Conservation (phyloP, 2,329 filamentous ascomycete species). For the Cytospora piceicola region DNA sequence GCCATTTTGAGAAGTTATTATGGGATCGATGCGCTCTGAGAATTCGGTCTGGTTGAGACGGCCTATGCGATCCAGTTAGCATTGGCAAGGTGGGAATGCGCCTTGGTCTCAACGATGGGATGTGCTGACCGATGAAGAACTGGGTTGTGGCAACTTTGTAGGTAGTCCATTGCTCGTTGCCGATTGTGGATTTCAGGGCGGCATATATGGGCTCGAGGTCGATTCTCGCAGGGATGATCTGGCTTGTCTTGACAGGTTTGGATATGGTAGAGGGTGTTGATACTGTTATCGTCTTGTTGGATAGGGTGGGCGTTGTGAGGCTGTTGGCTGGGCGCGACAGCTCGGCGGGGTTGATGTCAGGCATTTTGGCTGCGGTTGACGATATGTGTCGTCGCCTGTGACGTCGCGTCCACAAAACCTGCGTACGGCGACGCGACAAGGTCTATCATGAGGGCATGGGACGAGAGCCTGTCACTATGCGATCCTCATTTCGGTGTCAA, state of each 20-base stretch:
- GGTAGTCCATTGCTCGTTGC: slow-evolving; percentile 63
- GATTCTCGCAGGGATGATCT: slow-evolving; percentile 67
- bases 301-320: slow-evolving; percentile 62
- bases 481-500: slow-evolving; percentile 47
- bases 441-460: slow-evolving; percentile 50
- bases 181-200: slow-evolving; percentile 62
- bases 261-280: slow-evolving; percentile 49
- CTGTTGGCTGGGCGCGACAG: slow-evolving; percentile 64
- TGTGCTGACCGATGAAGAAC: slow-evolving; percentile 62
- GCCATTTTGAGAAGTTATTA: slow-evolving; percentile 60
- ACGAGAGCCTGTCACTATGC: slow-evolving; percentile 43
- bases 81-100: slow-evolving; percentile 30
- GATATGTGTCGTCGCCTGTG: slow-evolving; percentile 30
- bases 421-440: slow-evolving; percentile 32
- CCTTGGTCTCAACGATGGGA: slow-evolving; percentile 11
- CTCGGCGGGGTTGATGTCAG: slow-evolving; percentile 72
- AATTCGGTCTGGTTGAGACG: slow-evolving; percentile 67
- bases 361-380: slow-evolving; percentile 50
- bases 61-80: slow-evolving; percentile 46
- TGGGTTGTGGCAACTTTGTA: slow-evolving; percentile 68
- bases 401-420: slow-evolving; percentile 13
- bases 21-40: slow-evolving; percentile 61
- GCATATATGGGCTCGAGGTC: slow-evolving; percentile 69
- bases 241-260: slow-evolving; percentile 62
- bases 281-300: slow-evolving; percentile 61